Base-by-base conservation (phyloP, 2,329 filamentous ascomycete genomes). In the Aspergillus sp. region DNA sequence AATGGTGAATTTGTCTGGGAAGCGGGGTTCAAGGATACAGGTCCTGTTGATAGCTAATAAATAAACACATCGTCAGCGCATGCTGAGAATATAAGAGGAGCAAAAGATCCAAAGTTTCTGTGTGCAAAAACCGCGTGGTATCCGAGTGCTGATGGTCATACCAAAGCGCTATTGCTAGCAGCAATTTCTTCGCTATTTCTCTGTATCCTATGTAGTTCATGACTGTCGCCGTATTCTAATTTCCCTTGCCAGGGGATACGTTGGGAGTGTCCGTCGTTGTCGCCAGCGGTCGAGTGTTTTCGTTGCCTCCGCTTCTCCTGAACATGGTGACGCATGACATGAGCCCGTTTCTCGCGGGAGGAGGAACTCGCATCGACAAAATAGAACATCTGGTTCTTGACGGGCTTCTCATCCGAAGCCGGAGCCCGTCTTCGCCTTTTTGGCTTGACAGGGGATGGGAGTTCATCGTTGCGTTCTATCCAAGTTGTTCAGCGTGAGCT, bases 251-350 rank as follows among this genome's bases (percentile, higher is more conserved):
- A 62, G 5, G 57, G 55, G 27, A 56, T 48, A 36, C 50, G 53
- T 7, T 49, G 52, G 43, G 37, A 31, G 27, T 44, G 52, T 27
- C 44, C 50, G 27, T 54, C 51, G 8, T 39, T 38, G 19, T 51
- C 45, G 29, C 28, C 48, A 19, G 45, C 44, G n/a, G 49, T 56
- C 2, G 58, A 54, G 39, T 54, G 43, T 47, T 60, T 62, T 37
- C 52, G 61, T 42, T 63, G 62, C 44, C 56, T 64, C 33, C 57
- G 56, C 49, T 69, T 70, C 47, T 68, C 58, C 40, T 69, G 64
- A n/a, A 70, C 66, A 54, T 70, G 67, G 42, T 70, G 65, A 31
- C 65, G 65, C 67, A 70, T 70, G 13, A 70, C 67, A 60, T 70
- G 67, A 6, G 67, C 66, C 28, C 67, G 65, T 42, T 70, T 70